phyloP scores from a whole-genome alignment of 495 filamentous ascomycete species.

The Aspergillus nanangensis region DNA sequence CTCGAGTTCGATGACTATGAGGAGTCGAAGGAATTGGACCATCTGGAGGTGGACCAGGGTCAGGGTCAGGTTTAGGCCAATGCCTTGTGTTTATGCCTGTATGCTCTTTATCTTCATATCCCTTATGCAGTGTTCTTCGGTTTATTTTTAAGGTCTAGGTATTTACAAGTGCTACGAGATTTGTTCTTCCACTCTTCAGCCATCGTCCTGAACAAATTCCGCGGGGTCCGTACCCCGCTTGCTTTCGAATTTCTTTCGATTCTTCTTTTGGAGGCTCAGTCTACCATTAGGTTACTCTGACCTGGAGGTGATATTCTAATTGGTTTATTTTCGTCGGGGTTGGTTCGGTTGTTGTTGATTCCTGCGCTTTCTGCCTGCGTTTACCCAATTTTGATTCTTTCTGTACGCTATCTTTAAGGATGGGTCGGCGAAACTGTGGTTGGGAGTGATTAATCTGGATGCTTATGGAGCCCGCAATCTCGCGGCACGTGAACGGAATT shows the following conservation, averaged over 20 bases:
- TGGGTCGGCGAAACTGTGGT: conserved; percentile 35
- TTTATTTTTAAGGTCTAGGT: too few species aligned
- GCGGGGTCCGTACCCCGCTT: background rate
- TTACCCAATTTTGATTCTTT: conserved; percentile 12
- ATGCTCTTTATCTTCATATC: conserved; percentile 1
- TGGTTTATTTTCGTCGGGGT: conserved; percentile 6
- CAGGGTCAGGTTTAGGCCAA: conserved; percentile 11
- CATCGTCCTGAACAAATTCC: conserved; percentile 3
- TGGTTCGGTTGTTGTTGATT: conserved; percentile 11
- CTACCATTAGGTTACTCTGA: background rate
- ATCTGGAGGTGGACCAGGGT: conserved; percentile 33
- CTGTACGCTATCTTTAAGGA: conserved; percentile 26
- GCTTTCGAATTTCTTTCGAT: background rate
- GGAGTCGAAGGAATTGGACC: conserved; percentile 38
- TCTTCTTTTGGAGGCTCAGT: background rate
- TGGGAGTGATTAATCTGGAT: conserved; percentile 25
- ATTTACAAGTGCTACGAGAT: too few species aligned
- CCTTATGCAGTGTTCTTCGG: background rate
- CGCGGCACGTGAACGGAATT: conserved; percentile 20
- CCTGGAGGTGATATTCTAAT: background rate
- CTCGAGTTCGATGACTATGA: conserved; percentile 52
- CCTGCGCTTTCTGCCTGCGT: conserved; percentile 3
- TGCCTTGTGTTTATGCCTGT: conserved; percentile 8
- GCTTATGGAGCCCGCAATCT: conserved; percentile 22
- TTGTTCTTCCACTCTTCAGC: conserved; percentile 2